Base-by-base conservation (phyloP, 169 alveolate genomes). In the Neospora caninum region DNA sequence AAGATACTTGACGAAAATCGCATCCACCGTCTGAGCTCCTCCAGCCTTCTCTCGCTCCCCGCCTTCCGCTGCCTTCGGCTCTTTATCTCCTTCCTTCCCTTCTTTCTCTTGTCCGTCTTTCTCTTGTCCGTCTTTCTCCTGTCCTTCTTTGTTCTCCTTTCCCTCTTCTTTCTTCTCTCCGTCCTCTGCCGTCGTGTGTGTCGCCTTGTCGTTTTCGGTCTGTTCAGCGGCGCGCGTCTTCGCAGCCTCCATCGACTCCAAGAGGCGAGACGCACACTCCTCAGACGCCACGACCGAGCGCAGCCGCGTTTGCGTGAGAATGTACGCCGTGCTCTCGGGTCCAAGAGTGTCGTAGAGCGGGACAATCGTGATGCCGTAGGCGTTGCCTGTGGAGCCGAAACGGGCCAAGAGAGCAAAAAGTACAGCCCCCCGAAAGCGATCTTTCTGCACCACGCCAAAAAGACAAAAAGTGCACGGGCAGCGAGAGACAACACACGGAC, bases 341-440 rank as follows among this genome's bases (percentile, higher is more conserved):
- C 95, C 95, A 87, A 95, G 58, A 9, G 96, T 95, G 88, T 95
- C 96, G 67, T 95, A 95, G 67, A 95, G 54, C 36, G 96, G 96
- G 70, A 91, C 94, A 42, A 92, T 49, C 27, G 96, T 95, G 80
- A 92, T 42, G 93, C 94, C 94, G 80, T 87, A 92, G 38, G 95
- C 95, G 58, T 88, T 86, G 84, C 92, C 95, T 93, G 93, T 91
- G n/a, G 18, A 20, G 80, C 69, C 0, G 7, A 58, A 69, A 18
- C 7, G 39, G 18, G 39, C 2, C 82, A 69, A 6, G 39, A 69
- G 13, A 31, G 34, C 34, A 69, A 31, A 4, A 69, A 69, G 82
- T 18, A 69, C 42, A 69, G 22, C 2, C 82, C n/a, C 82, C 16
- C 6, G 82, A 34, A 69, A 34, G 39, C 34, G 34, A 69, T 7